Evolutionary conservation across 2,329 filamentous ascomycete genomes (phyloP).

Genomic region (Emmonsiellopsis sp.): DNA sequence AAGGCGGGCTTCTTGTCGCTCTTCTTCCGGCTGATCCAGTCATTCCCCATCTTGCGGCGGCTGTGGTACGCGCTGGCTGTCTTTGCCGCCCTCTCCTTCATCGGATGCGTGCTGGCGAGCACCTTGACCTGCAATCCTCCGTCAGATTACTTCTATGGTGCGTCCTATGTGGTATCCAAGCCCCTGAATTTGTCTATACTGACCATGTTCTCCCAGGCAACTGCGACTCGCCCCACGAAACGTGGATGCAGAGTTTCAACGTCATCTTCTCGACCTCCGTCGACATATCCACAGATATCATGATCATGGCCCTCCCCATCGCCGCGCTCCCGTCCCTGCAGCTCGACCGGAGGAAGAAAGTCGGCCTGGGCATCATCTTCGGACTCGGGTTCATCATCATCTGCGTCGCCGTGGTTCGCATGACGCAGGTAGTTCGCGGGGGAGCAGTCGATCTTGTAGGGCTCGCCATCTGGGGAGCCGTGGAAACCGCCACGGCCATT

Average conservation of each 20-base stretch:
- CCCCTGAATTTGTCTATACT: not conserved
- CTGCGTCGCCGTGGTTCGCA: too few species aligned
- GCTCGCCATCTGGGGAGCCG: not conserved
- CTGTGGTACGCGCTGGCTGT: not conserved
- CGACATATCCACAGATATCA: slow-evolving; percentile 32
- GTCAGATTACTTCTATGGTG: not conserved
- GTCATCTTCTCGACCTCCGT: not conserved
- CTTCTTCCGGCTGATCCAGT: not conserved
- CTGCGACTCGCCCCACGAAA: not conserved
- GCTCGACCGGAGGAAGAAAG: too few species aligned
- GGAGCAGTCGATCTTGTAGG: slow-evolving; percentile 13
- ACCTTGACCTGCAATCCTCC: not conserved
- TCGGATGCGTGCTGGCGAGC: not conserved
- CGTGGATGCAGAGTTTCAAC: not conserved
- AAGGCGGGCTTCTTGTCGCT: not conserved
- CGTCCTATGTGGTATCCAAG: not conserved
- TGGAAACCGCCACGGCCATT: not conserved
- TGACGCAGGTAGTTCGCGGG: too few species aligned
- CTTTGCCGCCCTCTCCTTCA: not conserved
- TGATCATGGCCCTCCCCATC: too few species aligned
- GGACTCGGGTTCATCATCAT: too few species aligned
- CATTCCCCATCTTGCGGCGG: not conserved
- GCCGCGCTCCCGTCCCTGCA: too few species aligned
- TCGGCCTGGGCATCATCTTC: too few species aligned
- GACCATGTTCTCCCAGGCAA: not conserved